phyloP scores from a whole-genome alignment of 495 filamentous ascomycete species.

The Letharia columbiana region DNA sequence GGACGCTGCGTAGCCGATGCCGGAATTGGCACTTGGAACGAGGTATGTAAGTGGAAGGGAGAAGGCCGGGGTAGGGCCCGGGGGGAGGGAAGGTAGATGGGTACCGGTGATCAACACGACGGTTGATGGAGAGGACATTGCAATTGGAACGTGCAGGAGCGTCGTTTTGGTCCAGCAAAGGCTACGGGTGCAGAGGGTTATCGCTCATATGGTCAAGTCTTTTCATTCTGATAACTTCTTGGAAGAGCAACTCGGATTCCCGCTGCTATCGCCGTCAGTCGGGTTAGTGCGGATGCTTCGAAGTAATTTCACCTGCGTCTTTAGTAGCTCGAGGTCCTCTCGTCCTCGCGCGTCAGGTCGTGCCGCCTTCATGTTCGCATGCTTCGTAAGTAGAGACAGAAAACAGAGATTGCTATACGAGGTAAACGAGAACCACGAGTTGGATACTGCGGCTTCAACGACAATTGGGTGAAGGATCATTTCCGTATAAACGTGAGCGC shows the following conservation, averaged over 20 bases:
- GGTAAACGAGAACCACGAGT: background rate
- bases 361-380: background rate
- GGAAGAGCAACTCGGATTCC: background rate
- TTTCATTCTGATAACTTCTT: background rate
- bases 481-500: background rate
- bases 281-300: background rate
- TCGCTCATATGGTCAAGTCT: background rate
- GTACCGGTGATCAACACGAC: background rate
- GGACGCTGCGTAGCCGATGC: constrained; percentile 15
- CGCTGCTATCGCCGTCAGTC: background rate
- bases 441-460: background rate
- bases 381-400: background rate
- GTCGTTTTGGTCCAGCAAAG: background rate
- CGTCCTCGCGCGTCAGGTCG: no score
- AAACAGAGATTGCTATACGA: background rate
- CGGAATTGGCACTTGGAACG: constrained; percentile 8
- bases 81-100: background rate
- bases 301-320: background rate
- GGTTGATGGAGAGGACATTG: background rate
- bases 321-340: background rate
- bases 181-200: background rate
- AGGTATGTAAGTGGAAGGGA: background rate
- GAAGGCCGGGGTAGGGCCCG: background rate
- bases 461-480: background rate
- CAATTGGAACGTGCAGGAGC: no score